These are phyloP conservation scores for Vanrija humicola DNA, from an alignment of 1,284 basidiomycete genomes.

Conservation along the genomic window DNA sequence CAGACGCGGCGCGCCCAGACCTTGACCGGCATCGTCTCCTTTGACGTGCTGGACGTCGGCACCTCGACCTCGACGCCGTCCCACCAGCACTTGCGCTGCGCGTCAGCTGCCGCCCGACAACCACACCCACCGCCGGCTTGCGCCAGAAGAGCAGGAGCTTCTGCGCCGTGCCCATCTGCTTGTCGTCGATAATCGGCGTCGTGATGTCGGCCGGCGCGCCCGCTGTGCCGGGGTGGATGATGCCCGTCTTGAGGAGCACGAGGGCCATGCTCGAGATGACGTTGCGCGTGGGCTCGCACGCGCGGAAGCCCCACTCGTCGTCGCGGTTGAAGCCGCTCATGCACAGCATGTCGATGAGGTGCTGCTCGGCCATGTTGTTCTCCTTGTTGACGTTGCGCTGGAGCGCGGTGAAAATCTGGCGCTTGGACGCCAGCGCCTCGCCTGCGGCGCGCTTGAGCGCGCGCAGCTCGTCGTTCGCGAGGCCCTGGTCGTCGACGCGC, in stretches of 20 bases:
- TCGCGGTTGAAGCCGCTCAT: constrained; percentile 98
- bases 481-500: constrained; percentile 64
- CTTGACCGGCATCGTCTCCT: constrained; percentile 62
- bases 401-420: constrained; percentile 92
- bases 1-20: constrained; percentile 96
- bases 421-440: constrained; percentile 77
- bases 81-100: constrained; percentile 98
- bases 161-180: constrained; percentile 94
- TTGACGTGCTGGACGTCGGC: constrained; percentile 47
- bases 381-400: constrained; percentile 99
- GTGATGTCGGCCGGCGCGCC: constrained; percentile 25
- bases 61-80: constrained; percentile 91
- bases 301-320: constrained; percentile 95
- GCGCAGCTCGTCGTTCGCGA: constrained; percentile 69
- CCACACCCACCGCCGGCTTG: constrained; percentile 83
- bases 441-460: constrained; percentile 81
- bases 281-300: constrained; percentile 89
- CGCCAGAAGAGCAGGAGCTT: constrained; percentile 98
- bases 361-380: constrained; percentile 98
- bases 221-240: constrained; percentile 59
- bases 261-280: constrained; percentile 98
- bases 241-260: constrained; percentile 95
- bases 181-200: constrained; percentile 62
- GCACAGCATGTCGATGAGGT: constrained; percentile 99
- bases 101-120: neutral